Evolutionary conservation across 2,329 filamentous ascomycete genomes (phyloP), one percentile per base, ranked within the genome.

Genomic region (Pyrenochaeta sp.): DNA sequence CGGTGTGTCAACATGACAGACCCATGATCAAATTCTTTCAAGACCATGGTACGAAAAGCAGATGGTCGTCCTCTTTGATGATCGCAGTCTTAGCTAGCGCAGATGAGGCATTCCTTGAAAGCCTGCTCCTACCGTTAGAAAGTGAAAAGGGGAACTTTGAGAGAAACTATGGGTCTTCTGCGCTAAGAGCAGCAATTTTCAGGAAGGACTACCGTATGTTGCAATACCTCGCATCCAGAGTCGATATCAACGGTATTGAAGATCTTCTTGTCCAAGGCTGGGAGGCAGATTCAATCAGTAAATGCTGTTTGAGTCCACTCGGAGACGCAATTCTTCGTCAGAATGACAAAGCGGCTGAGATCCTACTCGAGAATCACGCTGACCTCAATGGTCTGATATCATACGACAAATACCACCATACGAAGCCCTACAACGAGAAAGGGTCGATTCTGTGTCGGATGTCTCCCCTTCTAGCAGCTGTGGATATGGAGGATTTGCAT

Each of bases 391-490:
- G 30, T 29, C 10, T 48, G 11, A 40, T 48, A 6, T 20, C 31
- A 15, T 41, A 41, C 23, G 26, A 18, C 4, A 7, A 28, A 3
- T 4, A 32, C 7, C n/a, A 22, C 9, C 11, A 17, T 15, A 22
- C 27, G 10, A 7, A 7, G 14, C 13, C n/a, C 10, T n/a, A n/a
- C n/a, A n/a, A n/a, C n/a, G n/a, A n/a, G n/a, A 19, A 4, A 17
- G 26, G 6, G 35, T 18, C 13, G 13, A 13, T 37, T 5, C n/a
- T 48, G 14, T 13, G 13, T 3, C 34, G 41, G 14, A 17, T 42
- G 15, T 35, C 32, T 7, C 28, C 41, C 3, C 36, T 50, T 3
- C 13, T 50, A 6, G 20, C 36, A 5, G 47, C 47, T 2, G 34
- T 45, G 11, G 47, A 45, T 30, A 17, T 39, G n/a, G 18, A 44